Base-by-base conservation (phyloP, 2,329 filamentous ascomycete species). In the Fusarium nodosum region DNA sequence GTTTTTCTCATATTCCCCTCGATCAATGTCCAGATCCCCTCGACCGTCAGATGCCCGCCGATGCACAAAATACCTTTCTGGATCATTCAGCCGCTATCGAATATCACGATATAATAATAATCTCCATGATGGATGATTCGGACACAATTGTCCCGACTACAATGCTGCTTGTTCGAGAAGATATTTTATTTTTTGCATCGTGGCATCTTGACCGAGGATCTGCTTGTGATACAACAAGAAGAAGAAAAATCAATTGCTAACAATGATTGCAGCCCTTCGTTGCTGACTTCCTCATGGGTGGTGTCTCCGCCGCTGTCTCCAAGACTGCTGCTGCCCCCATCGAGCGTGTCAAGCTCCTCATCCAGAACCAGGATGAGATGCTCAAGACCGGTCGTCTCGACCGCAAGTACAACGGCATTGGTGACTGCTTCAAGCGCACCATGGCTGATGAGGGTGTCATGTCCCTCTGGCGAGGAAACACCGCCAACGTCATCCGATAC, bases 341-440 rank as follows among this genome's bases (percentile, higher is more conserved):
- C 80, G 96, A 99, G 94, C 96, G 96, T 94, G 92, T 99, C 87
- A 99, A 99, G 94, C 96, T 99, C 82, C 93, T 99, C 82, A 97
- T 99, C 88, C 96, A 99, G 90, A 99, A 99, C 89, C 96, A 99
- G 96, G 96, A 99, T 96, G 96, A 99, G 90, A 99, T 99, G 96
- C 87, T 99, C 80, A 97, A 97, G 91, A 85, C 91, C 82, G 96
- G 96, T 83, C 96, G 96, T 93, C 95, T 99, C 75, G 93, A 97
- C 90, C 91, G 91, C 86, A 97, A 95, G 86, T 99, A 97, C 90
- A 85, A 86, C 79, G 96, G 96, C 84, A 98, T 99, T 82, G 80
- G 72, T 68, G 96, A 99, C 84, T 98, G 96, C 90, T 99, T 99
- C 92, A 87, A 86, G 80, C 93, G 96, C 83, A 98, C 96, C 82